phyloP scores from a whole-genome alignment of 2,329 filamentous ascomycete species.

The Talaromyces rugulosus region DNA sequence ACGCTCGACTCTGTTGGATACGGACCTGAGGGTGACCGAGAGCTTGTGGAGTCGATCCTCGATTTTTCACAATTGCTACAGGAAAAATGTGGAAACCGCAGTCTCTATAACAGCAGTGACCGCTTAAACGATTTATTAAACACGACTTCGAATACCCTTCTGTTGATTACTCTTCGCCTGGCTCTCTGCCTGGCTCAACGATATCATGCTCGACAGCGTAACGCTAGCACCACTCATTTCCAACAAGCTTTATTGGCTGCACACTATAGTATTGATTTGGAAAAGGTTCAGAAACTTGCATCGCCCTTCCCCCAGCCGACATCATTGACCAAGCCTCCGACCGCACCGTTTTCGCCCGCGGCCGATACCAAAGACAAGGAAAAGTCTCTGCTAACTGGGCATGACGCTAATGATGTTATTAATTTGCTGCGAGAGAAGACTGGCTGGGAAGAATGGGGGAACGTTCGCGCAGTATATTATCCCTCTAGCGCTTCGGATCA shows the following conservation, averaged over 20 bases:
- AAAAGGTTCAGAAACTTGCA: slow-evolving; percentile 79
- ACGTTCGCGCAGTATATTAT: slow-evolving; percentile 79
- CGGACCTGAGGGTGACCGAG: slow-evolving; percentile 69
- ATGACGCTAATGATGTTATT: slow-evolving; percentile 80
- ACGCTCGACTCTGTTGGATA: slow-evolving; percentile 61
- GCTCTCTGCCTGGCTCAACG: slow-evolving; percentile 83
- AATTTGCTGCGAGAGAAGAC: slow-evolving; percentile 60
- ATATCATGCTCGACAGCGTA: slow-evolving; percentile 81
- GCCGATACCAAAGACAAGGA: slow-evolving; percentile 71
- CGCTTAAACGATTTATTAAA: slow-evolving; percentile 86
- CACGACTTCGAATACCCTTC: slow-evolving; percentile 73
- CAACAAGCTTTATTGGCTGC: slow-evolving; percentile 72
- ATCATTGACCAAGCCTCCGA: slow-evolving; percentile 47
- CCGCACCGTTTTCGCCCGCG: slow-evolving; percentile 45
- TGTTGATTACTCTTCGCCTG: slow-evolving; percentile 74
- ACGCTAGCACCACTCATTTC: slow-evolving; percentile 59
- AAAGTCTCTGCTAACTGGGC: slow-evolving; percentile 50
- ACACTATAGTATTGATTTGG: slow-evolving; percentile 71
- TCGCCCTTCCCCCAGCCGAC: slow-evolving; percentile 74
- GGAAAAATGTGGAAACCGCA: slow-evolving; percentile 94
- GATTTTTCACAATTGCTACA: slow-evolving; percentile 82
- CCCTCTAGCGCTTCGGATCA: slow-evolving; percentile 34
- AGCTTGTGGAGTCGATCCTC: slow-evolving; percentile 74
- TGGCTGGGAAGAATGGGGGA: slow-evolving; percentile 72
- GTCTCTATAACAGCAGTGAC: slow-evolving; percentile 89